A percentile compares a stretch with the other conserved stretches of the same genome.
Conservation (phyloP, 352 stramenopile species). For the Phytophthora agathidicida region DNA sequence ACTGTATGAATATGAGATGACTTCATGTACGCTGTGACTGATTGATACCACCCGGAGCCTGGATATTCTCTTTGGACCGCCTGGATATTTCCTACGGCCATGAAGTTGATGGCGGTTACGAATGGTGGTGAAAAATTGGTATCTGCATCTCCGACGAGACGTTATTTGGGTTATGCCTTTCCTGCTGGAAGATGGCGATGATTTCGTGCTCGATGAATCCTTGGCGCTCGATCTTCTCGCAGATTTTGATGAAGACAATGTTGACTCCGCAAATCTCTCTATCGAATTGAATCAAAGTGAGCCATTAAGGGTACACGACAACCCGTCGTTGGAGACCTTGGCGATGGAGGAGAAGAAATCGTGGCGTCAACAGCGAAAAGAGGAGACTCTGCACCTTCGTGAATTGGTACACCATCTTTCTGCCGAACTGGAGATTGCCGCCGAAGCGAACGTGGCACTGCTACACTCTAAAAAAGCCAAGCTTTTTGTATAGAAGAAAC, state of each 20-base stretch:
- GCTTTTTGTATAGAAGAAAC: no score
- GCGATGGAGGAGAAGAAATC: not conserved
- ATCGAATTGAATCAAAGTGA: not conserved
- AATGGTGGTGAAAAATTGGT: no score
- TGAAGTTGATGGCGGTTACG: no score
- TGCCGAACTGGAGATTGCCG: not conserved
- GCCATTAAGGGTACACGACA: no score
- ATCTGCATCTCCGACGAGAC: no score
- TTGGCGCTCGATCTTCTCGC: not conserved
- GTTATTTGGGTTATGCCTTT: not conserved
- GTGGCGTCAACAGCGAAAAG: not conserved
- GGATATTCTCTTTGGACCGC: no score
- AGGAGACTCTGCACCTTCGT: not conserved
- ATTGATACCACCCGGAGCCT: no score
- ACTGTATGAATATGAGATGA: conserved; percentile 15
- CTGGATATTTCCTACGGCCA: no score
- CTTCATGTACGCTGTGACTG: no score
- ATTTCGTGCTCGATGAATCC: not conserved
- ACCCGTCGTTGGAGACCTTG: no score
- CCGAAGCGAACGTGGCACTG: no score
- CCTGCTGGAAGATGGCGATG: not conserved
- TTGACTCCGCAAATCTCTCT: not conserved
- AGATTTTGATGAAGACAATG: not conserved
- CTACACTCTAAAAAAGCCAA: no score
- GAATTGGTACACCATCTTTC: not conserved